Conservation (phyloP, 306 rosid species). For the Rosa persica region DNA sequence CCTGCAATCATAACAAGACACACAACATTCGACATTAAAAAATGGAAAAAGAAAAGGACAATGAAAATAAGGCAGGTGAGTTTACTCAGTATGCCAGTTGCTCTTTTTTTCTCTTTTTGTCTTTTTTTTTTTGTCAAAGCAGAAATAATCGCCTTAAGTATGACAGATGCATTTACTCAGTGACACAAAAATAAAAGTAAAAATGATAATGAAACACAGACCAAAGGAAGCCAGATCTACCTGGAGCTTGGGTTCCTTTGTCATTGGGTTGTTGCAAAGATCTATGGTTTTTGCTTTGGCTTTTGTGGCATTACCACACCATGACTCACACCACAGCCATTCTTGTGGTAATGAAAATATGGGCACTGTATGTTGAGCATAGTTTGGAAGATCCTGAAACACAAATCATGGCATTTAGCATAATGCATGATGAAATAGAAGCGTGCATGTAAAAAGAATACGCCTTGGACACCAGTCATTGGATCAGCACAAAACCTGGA, state of each 20-base stretch:
- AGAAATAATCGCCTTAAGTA: not conserved
- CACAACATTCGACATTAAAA: conserved; percentile 2
- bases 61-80: conserved; percentile 3
- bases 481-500: not conserved
- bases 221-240: conserved; percentile 31
- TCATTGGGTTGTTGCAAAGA: conserved; percentile 99
- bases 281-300: conserved; percentile 93
- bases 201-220: conserved; percentile 8
- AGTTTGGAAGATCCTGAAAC: conserved; percentile 98
- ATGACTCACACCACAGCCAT: conserved; percentile 99
- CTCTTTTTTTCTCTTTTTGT: too few species aligned
- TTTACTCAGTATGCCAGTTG: conserved; percentile 1
- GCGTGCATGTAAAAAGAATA: not conserved
- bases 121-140: too few species aligned
- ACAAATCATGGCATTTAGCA: conserved; percentile 8
- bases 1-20: conserved; percentile 46
- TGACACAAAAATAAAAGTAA: not conserved
- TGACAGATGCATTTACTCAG: not conserved
- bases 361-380: conserved; percentile 94
- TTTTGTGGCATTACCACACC: conserved; percentile 99
- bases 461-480: not conserved
- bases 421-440: not conserved
- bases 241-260: conserved; percentile 98
- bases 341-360: conserved; percentile 95
- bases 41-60: not conserved